Percentiles rank a stretch among this genome's conserved stretches.
These are phyloP conservation scores for Verticillium albo-atrum DNA, from an alignment of 2,329 filamentous ascomycete genomes.

Conservation along the genomic window DNA sequence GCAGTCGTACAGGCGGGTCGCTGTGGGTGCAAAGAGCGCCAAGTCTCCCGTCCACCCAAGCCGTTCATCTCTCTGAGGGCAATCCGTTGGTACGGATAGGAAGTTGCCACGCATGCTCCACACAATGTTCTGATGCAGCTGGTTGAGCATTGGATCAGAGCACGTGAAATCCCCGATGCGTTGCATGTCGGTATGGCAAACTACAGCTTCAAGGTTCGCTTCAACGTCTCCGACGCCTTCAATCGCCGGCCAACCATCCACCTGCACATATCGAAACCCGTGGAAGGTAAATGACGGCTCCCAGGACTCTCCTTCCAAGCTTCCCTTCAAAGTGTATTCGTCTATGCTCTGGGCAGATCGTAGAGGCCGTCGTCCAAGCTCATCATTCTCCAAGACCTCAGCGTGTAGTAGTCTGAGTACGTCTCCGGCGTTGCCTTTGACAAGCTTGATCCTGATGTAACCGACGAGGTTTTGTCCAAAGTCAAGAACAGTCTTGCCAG, in stretches of 20 bases:
- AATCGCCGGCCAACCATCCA: constrained; percentile 34
- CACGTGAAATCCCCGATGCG: constrained; percentile 45
- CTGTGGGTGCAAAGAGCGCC: constrained; percentile 43
- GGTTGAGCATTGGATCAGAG: constrained; percentile 45
- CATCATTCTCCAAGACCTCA: constrained; percentile 36
- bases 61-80: constrained; percentile 50
- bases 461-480: constrained; percentile 41
- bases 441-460: constrained; percentile 17
- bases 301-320: constrained; percentile 1
- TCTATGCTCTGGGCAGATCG: too few species aligned
- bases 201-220: constrained; percentile 18
- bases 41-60: constrained; percentile 50
- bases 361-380: constrained; percentile 19
- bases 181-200: constrained; percentile 47
- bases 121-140: constrained; percentile 47
- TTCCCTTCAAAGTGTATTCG: too few species aligned
- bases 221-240: constrained; percentile 7
- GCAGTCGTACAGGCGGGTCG: constrained; percentile 49
- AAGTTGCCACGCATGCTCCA: constrained; percentile 59
- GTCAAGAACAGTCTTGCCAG: constrained; percentile 33
- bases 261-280: constrained; percentile 46
- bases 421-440: constrained; percentile 14
- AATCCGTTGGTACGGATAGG: constrained; percentile 52
- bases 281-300: constrained; percentile 47
- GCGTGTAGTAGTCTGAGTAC: constrained; percentile 29